phyloP scores from a whole-genome alignment of 2,329 filamentous ascomycete genomes.

The Monilinia laxa region DNA sequence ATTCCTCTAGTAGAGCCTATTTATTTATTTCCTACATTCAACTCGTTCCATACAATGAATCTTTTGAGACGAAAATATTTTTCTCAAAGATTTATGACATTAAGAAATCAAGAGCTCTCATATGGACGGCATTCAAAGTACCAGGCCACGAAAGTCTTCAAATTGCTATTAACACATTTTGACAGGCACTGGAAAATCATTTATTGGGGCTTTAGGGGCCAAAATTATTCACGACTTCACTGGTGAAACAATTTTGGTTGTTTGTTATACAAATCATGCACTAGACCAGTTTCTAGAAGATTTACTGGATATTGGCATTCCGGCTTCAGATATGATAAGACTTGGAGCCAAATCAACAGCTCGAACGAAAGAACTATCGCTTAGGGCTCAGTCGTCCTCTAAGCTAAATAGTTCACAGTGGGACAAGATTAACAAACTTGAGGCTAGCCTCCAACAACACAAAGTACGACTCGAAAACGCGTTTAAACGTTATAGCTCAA shows the following conservation, averaged over 20 bases:
- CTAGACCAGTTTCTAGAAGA: constrained; percentile 67
- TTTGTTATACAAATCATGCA: constrained; percentile 69
- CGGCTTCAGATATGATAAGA: constrained; percentile 52
- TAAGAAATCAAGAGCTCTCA: not conserved
- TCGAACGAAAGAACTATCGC: constrained; percentile 49
- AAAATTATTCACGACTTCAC: constrained; percentile 55
- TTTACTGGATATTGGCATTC: constrained; percentile 58
- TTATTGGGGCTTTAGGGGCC: constrained; percentile 64
- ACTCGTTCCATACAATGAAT: not conserved
- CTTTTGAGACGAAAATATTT: too few relatives aligned
- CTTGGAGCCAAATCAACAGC: constrained; percentile 59
- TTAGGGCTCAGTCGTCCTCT: constrained; percentile 45
- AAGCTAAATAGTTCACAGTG: constrained; percentile 43
- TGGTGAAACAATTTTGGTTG: constrained; percentile 55
- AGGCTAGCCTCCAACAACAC: constrained; percentile 41
- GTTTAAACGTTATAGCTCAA: constrained; percentile 28
- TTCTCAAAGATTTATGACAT: not conserved
- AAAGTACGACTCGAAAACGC: constrained; percentile 30
- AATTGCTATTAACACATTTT: constrained; percentile 16
- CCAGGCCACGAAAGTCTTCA: not conserved
- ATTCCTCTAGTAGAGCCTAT: not conserved
- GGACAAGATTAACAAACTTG: constrained; percentile 46
- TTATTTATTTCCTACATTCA: not conserved
- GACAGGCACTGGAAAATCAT: constrained; percentile 71
- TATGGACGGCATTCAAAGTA: not conserved